Conservation (phyloP, 192 early-diverging fungal genomes). For the Backusella morwellensis region DNA sequence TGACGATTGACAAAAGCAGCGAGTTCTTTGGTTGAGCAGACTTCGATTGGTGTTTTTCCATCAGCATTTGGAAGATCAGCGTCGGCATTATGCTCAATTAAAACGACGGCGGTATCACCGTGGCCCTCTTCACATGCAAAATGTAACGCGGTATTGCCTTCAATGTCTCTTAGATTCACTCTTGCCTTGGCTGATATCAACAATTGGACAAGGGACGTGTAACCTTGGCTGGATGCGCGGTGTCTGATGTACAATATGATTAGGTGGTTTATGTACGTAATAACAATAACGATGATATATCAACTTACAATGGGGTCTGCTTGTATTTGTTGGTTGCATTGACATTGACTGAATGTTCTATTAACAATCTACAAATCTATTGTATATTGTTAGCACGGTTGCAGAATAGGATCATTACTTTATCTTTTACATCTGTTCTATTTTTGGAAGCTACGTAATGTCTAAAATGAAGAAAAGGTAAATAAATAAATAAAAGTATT, state of each 20-base stretch:
- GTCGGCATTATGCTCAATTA: conserved; percentile 53
- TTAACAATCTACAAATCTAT: conserved; percentile 34
- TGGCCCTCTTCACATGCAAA: conserved; percentile 62
- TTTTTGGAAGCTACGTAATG: conserved; percentile 65
- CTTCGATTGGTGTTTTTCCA: conserved; percentile 47
- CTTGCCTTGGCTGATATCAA: conserved; percentile 45
- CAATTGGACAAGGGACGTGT: conserved; percentile 42
- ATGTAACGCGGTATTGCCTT: conserved; percentile 57
- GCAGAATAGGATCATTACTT: not conserved
- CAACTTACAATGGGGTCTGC: conserved; percentile 50
- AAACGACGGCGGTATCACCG: conserved; percentile 46
- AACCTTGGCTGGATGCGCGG: conserved; percentile 50
- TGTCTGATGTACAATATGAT: conserved; percentile 33
- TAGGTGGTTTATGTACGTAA: not conserved
- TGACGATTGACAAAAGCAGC: not conserved
- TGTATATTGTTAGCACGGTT: not conserved
- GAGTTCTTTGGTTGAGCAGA: conserved; percentile 34
- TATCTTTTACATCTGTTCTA: conserved; percentile 40
- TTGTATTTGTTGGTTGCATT: conserved; percentile 45
- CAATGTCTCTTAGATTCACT: conserved; percentile 45
- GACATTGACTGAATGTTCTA: conserved; percentile 45
- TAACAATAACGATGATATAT: not conserved
- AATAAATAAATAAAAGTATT: not conserved
- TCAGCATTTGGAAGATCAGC: conserved; percentile 46
- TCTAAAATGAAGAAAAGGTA: conserved; percentile 25